These are phyloP conservation scores for Physcomitrellopsis africana DNA, from an alignment of 225 moss, liverwort and hornwort genomes.

Conservation along the genomic window DNA sequence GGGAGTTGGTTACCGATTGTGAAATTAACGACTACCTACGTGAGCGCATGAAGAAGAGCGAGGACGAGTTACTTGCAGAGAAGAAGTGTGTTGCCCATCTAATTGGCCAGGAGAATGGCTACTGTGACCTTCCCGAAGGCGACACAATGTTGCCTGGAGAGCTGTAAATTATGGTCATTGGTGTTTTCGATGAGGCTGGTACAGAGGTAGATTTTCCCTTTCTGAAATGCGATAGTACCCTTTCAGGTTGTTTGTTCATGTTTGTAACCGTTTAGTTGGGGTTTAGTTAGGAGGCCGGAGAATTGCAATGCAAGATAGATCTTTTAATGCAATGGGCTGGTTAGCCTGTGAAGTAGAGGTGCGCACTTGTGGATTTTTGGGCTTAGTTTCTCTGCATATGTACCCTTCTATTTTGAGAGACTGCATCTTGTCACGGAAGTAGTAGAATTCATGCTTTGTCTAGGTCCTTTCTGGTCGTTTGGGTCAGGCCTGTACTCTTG, in stretches of 20 bases:
- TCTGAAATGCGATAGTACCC: neutral
- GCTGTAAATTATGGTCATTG: conserved; percentile 20
- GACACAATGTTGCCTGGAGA: conserved; percentile 82
- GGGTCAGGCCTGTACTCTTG: neutral
- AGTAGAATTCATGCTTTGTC: conserved; percentile 32
- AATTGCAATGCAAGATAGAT: conserved; percentile 30
- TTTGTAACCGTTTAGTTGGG: neutral
- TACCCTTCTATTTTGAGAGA: conserved; percentile 40
- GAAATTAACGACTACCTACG: conserved; percentile 73
- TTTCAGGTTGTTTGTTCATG: conserved; percentile 6
- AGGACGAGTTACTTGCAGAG: conserved; percentile 84
- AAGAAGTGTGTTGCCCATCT: conserved; percentile 89
- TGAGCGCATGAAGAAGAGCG: conserved; percentile 78
- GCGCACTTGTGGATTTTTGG: conserved; percentile 33
- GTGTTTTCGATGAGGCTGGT: neutral
- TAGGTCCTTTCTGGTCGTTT: conserved; percentile 27
- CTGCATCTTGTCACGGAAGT: conserved; percentile 37
- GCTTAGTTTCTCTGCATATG: conserved; percentile 36
- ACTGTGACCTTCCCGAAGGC: conserved; percentile 55
- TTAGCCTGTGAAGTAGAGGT: conserved; percentile 22
- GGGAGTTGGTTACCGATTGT: conserved; percentile 75
- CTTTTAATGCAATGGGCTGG: conserved; percentile 26
- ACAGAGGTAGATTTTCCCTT: conserved; percentile 17
- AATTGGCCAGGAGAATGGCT: conserved; percentile 72
- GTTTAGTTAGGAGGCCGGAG: conserved; percentile 10